Conservation (phyloP, 805 yeast genomes). For the Candida incommunis region DNA sequence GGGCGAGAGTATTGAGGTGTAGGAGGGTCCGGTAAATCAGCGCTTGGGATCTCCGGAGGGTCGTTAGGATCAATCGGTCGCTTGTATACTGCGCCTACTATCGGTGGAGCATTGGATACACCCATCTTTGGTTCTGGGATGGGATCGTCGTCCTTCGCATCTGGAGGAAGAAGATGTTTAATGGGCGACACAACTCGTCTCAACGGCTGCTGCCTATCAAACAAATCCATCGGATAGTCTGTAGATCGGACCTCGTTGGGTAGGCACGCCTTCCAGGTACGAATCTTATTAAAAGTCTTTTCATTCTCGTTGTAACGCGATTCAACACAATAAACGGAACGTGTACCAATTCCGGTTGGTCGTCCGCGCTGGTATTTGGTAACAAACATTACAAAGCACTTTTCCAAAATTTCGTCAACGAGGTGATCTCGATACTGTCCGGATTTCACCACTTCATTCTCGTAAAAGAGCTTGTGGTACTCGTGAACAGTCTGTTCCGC, state of each 20-base stretch:
- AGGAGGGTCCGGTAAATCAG: slow-evolving; percentile 20
- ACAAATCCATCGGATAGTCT: slow-evolving; percentile 33
- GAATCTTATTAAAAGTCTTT: slow-evolving; percentile 80
- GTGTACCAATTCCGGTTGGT: slow-evolving; percentile 53
- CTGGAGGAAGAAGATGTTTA: slow-evolving; percentile 58
- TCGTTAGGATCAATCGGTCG: slow-evolving; percentile 65
- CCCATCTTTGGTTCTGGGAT: slow-evolving; percentile 76
- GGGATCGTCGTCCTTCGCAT: slow-evolving; percentile 58
- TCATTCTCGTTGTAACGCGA: slow-evolving; percentile 85
- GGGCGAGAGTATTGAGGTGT: neutral
- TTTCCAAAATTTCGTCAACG: slow-evolving; percentile 78
- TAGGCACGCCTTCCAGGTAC: slow-evolving; percentile 97
- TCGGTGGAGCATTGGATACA: slow-evolving; percentile 82
- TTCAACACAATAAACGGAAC: slow-evolving; percentile 84
- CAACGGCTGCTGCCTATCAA: slow-evolving; percentile 68
- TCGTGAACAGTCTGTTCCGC: slow-evolving; percentile 97
- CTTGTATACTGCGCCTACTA: slow-evolving; percentile 78
- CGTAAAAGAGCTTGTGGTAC: slow-evolving; percentile 75
- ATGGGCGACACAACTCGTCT: slow-evolving; percentile 73
- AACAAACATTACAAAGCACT: slow-evolving; percentile 88
- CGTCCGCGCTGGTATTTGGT: slow-evolving; percentile 93
- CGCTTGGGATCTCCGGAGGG: slow-evolving; percentile 60
- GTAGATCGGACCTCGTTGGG: slow-evolving; percentile 87
- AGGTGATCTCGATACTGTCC: slow-evolving; percentile 94
- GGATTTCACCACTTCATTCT: slow-evolving; percentile 90